Evolutionary conservation across 495 filamentous ascomycete species (phyloP).

Genomic region (Trichoderma gamsii): DNA sequence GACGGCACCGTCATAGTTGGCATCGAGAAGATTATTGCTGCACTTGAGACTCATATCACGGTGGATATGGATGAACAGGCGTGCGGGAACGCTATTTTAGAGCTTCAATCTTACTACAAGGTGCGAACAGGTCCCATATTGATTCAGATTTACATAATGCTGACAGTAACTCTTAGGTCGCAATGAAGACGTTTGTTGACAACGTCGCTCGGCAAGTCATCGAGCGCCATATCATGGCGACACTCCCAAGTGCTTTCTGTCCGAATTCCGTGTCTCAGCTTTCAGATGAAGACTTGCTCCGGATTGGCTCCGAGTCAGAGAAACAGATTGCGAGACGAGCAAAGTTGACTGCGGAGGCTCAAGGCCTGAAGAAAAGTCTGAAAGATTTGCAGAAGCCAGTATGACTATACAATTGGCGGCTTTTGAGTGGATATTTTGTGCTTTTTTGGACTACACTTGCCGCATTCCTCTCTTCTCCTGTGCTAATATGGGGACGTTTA

Average conservation of each 20-base stretch:
- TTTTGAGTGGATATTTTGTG: background rate
- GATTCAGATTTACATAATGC: background rate
- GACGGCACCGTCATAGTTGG: background rate
- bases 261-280: conserved; percentile 15
- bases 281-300: conserved; percentile 18
- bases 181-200: conserved; percentile 37
- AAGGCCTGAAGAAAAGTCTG: background rate
- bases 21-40: background rate
- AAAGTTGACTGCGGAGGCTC: background rate
- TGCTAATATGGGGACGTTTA: background rate
- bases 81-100: conserved; percentile 14
- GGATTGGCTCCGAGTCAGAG: conserved; percentile 17
- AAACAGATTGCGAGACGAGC: background rate
- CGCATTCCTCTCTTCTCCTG: background rate
- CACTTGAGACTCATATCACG: background rate
- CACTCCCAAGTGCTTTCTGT: conserved; percentile 17
- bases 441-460: background rate
- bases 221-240: conserved; percentile 28
- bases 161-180: conserved; percentile 25
- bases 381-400: background rate
- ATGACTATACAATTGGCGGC: background rate
- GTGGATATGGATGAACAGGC: conserved; percentile 22
- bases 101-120: conserved; percentile 32
- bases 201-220: conserved; percentile 37
- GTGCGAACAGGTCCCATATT: conserved; percentile 9